Percentiles rank a stretch among this genome's conserved stretches.
These are phyloP conservation scores for Parietichytrium sp. DNA, from an alignment of 108 stramenopile species.

Conservation along the genomic window DNA sequence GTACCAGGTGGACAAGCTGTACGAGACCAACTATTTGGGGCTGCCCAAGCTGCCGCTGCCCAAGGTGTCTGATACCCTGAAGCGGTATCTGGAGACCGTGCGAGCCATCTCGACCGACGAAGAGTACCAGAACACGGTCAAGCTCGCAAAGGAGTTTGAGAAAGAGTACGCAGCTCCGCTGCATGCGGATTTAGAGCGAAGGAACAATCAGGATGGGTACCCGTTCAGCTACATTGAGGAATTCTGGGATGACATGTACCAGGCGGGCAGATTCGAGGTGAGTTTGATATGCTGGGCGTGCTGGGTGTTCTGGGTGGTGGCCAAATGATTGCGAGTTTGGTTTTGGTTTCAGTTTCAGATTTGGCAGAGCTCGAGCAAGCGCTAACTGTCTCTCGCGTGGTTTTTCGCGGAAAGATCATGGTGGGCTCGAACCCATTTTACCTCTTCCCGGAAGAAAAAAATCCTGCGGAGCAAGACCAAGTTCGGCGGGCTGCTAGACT, in stretches of 20 bases:
- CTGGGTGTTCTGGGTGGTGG: slow-evolving; percentile 27
- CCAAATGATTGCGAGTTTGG: no score
- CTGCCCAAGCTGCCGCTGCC: slow-evolving; percentile 29
- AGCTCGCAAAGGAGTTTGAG: slow-evolving; percentile 26
- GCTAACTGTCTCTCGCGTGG: no score
- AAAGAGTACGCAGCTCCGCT: neutral
- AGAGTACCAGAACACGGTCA: slow-evolving; percentile 33
- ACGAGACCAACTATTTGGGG: slow-evolving; percentile 32
- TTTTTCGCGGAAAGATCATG: no score
- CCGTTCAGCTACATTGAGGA: slow-evolving; percentile 57
- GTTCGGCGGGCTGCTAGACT: neutral
- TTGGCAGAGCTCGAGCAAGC: slow-evolving; percentile 36
- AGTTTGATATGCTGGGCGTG: neutral
- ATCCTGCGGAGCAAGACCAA: slow-evolving; percentile 27
- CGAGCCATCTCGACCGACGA: slow-evolving; percentile 29
- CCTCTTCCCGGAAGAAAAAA: neutral
- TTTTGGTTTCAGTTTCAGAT: no score
- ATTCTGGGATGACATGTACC: slow-evolving; percentile 58
- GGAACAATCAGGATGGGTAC: slow-evolving; percentile 40
- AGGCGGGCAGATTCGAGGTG: slow-evolving; percentile 50
- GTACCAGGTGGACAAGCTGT: slow-evolving; percentile 33
- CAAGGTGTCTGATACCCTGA: slow-evolving; percentile 33
- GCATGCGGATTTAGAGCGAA: neutral
- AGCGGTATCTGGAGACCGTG: slow-evolving; percentile 31
- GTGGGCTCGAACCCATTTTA: slow-evolving; percentile 33